Evolutionary conservation across 352 stramenopile genomes (phyloP), one percentile per base, ranked within the genome.

Genomic region (Aphanomyces cochlioides): DNA sequence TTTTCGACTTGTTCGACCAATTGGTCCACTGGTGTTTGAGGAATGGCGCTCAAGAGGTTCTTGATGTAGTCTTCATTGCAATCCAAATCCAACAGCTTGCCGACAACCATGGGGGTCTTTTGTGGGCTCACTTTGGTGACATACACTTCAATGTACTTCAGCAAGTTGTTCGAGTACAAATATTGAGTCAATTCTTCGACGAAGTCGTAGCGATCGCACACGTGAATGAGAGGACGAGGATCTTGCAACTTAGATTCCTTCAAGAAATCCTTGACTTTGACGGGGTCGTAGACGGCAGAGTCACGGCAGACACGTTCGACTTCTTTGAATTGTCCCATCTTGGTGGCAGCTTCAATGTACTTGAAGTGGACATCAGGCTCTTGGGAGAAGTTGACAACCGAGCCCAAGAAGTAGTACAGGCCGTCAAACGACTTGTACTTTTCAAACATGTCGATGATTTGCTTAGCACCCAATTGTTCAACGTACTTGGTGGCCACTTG

Each of bases 121-220:
- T 98, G 89, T 7, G 97, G 97, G 70, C 94, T 98, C 21, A 95
- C 87, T 78, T 98, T 98, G 41, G 93, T 98, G 59, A 98, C 96
- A 80, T 99, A 99, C 70, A 99, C 97, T 78, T 99, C 98, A 75
- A 99, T 99, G 86, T 99, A 99, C 86, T 99, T 98, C 69, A 98
- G 85, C 64, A 99, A 78, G 82, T 98, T 99, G 90, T 99, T 99
- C 59, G 96, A 93, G 89, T 99, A 99, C 64, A 99, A 76, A 84
- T 99, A 99, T 72, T 98, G 95, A 43, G 98, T 99, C 75, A 99
- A 84, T 76, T 99, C 98, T 69, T 99, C 97, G 53, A 99, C 96
- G 75, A 99, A 99, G 74, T 99, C 97, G 78, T 98, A 97, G 58
- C 97, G 96, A 78, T 99, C 98, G 80, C 98, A 99, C 37, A 99